Evolutionary conservation across 2,329 filamentous ascomycete species (phyloP), one percentile per base, ranked within the genome.

Genomic region (Arthrobotrys pseudoclavata): DNA sequence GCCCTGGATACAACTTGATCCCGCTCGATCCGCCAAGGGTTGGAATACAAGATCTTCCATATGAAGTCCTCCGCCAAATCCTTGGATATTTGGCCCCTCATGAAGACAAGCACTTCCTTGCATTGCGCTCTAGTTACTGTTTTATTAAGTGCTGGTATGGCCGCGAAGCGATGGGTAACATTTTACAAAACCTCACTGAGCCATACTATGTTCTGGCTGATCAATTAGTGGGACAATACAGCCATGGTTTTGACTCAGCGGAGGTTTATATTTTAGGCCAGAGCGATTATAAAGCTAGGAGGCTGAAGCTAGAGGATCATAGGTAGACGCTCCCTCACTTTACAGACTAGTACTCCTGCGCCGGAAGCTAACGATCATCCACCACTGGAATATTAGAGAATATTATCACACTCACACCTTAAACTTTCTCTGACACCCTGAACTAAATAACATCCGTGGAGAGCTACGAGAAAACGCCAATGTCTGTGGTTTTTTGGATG

Each of bases 401-500:
- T 22, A 55, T 22, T 20, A 13, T 37, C 10, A 18, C 2, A 29
- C 1, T 2, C 47, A 26, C 13, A 13, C n/a, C n/a, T n/a, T n/a
- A n/a, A n/a, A n/a, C n/a, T n/a, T n/a, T n/a, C n/a, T n/a, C n/a
- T n/a, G n/a, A n/a, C n/a, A n/a, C n/a, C n/a, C n/a, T n/a, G n/a
- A n/a, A n/a, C n/a, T n/a, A n/a, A 9, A 42, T 62, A 26, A 57
- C 29, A 3, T 22, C 4, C 3, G 57, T 63, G 4, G 15, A 53
- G 6, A 10, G 22, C 3, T 68, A 37, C 24, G 12, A 48, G 3
- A 20, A 42, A 9, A 48, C 48, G 18, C 45, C 45, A 0, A 18
- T 40, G 22, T 62, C 63, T n/a, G 42, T 34, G 2, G 61, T 75
- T 6, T 68, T 61, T 34, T 75, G 70, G 70, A 26, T 75, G 10